These are phyloP conservation scores for Hepatocystis sp. DNA, from an alignment of 169 alveolate species.

Conservation along the genomic window DNA sequence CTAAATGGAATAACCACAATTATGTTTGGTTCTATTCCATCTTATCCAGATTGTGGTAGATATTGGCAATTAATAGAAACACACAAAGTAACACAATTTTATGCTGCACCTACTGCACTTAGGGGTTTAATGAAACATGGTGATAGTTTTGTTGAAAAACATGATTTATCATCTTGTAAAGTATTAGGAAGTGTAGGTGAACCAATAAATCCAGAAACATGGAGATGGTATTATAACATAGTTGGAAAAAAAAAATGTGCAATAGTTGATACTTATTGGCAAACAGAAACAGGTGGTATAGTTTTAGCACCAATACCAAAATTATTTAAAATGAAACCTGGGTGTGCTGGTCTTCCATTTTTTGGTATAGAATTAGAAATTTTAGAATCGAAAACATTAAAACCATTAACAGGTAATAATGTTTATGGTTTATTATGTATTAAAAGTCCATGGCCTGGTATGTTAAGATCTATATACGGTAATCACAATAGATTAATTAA, in stretches of 20 bases:
- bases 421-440: conserved; percentile 91
- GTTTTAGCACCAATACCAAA: conserved; percentile 95
- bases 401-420: conserved; percentile 84
- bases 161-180: conserved; percentile 84
- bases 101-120: conserved; percentile 99
- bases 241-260: conserved; percentile 85
- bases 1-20: conserved; percentile 94
- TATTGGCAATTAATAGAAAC: conserved; percentile 89
- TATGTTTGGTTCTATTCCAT: conserved; percentile 96
- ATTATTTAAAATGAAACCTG: conserved; percentile 92
- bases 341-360: conserved; percentile 93
- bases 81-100: conserved; percentile 93
- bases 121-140: conserved; percentile 91
- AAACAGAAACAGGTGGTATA: conserved; percentile 98
- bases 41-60: conserved; percentile 95
- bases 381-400: conserved; percentile 90
- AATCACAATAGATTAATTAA: conserved; percentile 90
- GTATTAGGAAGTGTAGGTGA: conserved; percentile 94
- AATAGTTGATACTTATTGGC: conserved; percentile 98
- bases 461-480: conserved; percentile 91
- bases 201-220: conserved; percentile 95
- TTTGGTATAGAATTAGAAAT: conserved; percentile 91
- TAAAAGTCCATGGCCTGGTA: conserved; percentile 94
- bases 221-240: conserved; percentile 94
- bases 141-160: conserved; percentile 81